These are phyloP conservation scores for Calonectria pteridis DNA, from an alignment of 2,329 filamentous ascomycete genomes.

Conservation along the genomic window DNA sequence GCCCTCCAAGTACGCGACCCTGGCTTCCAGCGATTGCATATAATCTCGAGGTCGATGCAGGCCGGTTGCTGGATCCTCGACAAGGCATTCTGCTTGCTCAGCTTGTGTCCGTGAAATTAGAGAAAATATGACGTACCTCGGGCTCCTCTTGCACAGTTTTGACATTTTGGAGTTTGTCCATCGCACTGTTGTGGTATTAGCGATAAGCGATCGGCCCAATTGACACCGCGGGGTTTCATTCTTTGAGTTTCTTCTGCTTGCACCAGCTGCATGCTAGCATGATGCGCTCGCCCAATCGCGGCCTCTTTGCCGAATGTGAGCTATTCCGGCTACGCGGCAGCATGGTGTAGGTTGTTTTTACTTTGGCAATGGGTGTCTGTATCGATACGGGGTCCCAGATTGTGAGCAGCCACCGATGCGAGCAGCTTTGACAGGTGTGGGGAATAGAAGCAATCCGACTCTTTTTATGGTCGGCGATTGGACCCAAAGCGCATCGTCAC, in stretches of 20 bases:
- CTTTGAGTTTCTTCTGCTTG: slow-evolving; percentile 36
- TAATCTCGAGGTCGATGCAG: slow-evolving; percentile 32
- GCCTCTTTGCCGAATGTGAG: slow-evolving; percentile 22
- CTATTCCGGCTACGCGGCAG: slow-evolving; percentile 16
- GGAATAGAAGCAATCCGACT: neutral
- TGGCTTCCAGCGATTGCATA: slow-evolving; percentile 31
- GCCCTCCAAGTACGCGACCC: slow-evolving; percentile 32
- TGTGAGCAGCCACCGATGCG: neutral
- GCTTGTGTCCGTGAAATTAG: neutral
- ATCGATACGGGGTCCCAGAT: neutral
- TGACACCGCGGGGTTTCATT: neutral
- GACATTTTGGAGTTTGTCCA: slow-evolving; percentile 26
- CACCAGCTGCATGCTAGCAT: slow-evolving; percentile 32
- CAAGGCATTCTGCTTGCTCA: slow-evolving; percentile 27
- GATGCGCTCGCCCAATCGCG: slow-evolving; percentile 30
- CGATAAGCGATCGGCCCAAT: neutral
- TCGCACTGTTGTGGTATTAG: slow-evolving; percentile 26
- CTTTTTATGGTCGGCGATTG: neutral
- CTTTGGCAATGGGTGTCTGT: neutral
- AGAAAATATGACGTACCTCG: slow-evolving; percentile 5
- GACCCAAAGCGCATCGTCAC: neutral
- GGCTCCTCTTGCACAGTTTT: slow-evolving; percentile 26
- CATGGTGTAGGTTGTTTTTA: neutral
- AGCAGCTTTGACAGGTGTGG: neutral
- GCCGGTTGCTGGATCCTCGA: slow-evolving; percentile 33